These are phyloP conservation scores for Leccinum boreale DNA, from an alignment of 768 basidiomycete species.

Conservation along the genomic window DNA sequence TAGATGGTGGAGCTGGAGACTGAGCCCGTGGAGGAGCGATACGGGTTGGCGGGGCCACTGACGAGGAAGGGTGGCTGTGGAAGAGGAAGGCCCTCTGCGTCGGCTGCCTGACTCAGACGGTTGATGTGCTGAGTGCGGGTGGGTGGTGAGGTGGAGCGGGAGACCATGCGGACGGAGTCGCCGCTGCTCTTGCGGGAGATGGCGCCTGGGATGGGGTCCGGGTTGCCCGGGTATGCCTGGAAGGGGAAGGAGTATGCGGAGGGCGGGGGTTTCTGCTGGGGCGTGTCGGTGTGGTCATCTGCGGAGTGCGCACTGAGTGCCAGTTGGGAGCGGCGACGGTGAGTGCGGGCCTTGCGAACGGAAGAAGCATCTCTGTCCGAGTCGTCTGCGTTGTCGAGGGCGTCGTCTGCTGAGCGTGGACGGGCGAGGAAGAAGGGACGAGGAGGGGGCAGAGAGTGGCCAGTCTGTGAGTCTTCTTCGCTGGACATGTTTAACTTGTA, in stretches of 20 bases:
- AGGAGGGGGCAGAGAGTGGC: slow-evolving; percentile 24
- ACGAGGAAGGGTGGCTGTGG: slow-evolving; percentile 50
- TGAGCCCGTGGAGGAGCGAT: slow-evolving; percentile 31
- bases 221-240: slow-evolving; percentile 63
- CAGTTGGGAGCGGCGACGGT: slow-evolving; percentile 26
- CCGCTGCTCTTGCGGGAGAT: slow-evolving; percentile 44
- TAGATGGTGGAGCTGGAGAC: slow-evolving; percentile 26
- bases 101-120: slow-evolving; percentile 12
- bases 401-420: slow-evolving; percentile 19
- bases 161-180: slow-evolving; percentile 34
- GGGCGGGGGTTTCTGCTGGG: slow-evolving; percentile 33
- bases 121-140: slow-evolving; percentile 21
- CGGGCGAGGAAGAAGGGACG: slow-evolving; percentile 37
- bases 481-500: slow-evolving; percentile 22
- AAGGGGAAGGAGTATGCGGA: slow-evolving; percentile 48
- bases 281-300: slow-evolving; percentile 8
- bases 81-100: slow-evolving; percentile 27
- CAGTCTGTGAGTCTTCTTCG: slow-evolving; percentile 25
- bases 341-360: slow-evolving; percentile 19
- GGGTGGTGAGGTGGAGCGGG: slow-evolving; percentile 24
- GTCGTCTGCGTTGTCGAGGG: slow-evolving; percentile 25
- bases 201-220: slow-evolving; percentile 51
- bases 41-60: slow-evolving; percentile 35
- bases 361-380: slow-evolving; percentile 27
- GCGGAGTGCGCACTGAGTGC: slow-evolving; percentile 19